Evolutionary conservation across 78 protist species (phyloP).

Genomic region (Dictyostelium brefeldianum): DNA sequence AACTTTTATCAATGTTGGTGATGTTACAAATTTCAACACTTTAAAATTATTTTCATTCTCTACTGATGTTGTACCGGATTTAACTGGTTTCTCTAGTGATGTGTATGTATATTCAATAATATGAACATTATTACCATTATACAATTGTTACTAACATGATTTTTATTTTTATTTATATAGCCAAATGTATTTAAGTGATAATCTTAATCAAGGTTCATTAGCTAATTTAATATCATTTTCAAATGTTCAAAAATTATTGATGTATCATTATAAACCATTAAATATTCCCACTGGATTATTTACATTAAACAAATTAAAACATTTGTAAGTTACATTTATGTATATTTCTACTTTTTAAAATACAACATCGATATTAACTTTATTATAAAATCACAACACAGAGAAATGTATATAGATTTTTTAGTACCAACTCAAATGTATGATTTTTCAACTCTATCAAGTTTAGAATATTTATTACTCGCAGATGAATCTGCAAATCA

Average conservation of each 20-base stretch:
- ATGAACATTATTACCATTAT: background rate
- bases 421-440: background rate
- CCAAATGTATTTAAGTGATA: background rate
- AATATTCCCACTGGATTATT: too few relatives aligned
- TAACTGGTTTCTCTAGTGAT: constrained; percentile 1
- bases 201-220: too few relatives aligned
- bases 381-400: background rate
- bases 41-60: background rate
- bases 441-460: background rate
- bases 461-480: background rate
- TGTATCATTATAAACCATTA: too few relatives aligned
- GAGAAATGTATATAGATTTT: background rate
- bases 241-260: too few relatives aligned
- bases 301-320: too few relatives aligned
- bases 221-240: too few relatives aligned
- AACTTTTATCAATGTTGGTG: background rate
- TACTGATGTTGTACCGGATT: background rate
- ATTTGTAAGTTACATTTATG: too few relatives aligned
- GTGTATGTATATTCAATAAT: background rate
- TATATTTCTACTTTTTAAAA: too few relatives aligned
- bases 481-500: background rate
- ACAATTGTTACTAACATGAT: too few relatives aligned
- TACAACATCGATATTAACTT: too few relatives aligned
- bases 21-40: background rate
- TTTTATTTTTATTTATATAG: too few relatives aligned